These are phyloP conservation scores for Naganishia onofrii DNA, from an alignment of 768 basidiomycete species.

Conservation along the genomic window DNA sequence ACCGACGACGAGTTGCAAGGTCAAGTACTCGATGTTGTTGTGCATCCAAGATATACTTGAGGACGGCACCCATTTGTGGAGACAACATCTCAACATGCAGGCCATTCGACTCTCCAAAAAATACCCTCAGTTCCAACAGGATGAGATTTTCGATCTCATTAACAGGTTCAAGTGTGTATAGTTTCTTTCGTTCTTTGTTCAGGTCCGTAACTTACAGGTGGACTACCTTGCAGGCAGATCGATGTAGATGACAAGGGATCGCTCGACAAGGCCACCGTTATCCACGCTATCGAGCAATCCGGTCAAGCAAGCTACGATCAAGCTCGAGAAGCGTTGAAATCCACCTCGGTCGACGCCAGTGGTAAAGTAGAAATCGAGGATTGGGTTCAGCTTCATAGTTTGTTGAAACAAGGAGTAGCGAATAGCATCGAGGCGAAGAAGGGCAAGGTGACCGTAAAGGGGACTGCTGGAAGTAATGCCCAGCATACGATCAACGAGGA, in stretches of 20 bases:
- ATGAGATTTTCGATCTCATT: conserved; percentile 92
- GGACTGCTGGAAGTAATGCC: conserved; percentile 83
- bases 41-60: too few species aligned
- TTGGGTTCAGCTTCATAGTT: conserved; percentile 78
- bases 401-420: conserved; percentile 26
- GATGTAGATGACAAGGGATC: conserved; percentile 52
- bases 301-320: conserved; percentile 85
- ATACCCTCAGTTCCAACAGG: conserved; percentile 82
- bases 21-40: background rate
- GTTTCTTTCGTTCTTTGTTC: background rate
- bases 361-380: conserved; percentile 96
- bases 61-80: too few species aligned
- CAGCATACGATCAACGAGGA: conserved; percentile 98
- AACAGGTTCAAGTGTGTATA: conserved; percentile 87
- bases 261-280: conserved; percentile 66
- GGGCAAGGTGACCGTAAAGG: conserved; percentile 90
- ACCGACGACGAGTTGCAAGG: background rate
- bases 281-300: conserved; percentile 71
- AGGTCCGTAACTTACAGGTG: background rate
- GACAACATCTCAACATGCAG: conserved; percentile 41
- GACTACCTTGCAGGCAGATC: conserved; percentile 40
- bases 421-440: conserved; percentile 43
- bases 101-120: conserved; percentile 79
- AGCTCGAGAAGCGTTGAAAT: conserved; percentile 74
- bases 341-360: conserved; percentile 87